Conservation (phyloP, 768 basidiomycete genomes). For the Macrocybe gigantea region DNA sequence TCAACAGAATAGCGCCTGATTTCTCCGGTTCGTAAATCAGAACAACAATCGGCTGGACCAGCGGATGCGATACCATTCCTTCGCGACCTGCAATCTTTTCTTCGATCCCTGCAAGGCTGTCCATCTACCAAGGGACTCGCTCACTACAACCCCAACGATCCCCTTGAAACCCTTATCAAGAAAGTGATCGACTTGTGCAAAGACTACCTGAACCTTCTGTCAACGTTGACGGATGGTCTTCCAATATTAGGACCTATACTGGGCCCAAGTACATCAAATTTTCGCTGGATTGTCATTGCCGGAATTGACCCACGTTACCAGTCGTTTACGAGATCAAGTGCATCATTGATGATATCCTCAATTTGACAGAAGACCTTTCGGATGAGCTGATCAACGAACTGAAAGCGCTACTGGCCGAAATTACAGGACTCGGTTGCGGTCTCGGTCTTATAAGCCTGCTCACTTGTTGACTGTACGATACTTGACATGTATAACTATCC, state of each 20-base stretch:
- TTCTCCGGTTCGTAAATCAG: neutral
- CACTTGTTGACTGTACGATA: no score
- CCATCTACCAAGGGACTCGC: slow-evolving; percentile 43
- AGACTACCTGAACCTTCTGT: slow-evolving; percentile 27
- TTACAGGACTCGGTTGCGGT: no score
- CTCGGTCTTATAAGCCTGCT: no score
- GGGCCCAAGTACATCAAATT: slow-evolving; percentile 43
- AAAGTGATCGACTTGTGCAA: slow-evolving; percentile 44
- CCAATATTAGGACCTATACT: slow-evolving; percentile 45
- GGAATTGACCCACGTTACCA: slow-evolving; percentile 15
- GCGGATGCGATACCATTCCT: neutral
- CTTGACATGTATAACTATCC: no score
- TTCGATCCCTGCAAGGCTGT: slow-evolving; percentile 25
- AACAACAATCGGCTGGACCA: neutral
- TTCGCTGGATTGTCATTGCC: neutral
- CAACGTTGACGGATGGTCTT: slow-evolving; percentile 26
- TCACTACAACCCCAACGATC: slow-evolving; percentile 39
- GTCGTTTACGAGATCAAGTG: slow-evolving; percentile 62
- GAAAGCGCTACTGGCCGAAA: neutral
- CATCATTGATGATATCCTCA: slow-evolving; percentile 42
- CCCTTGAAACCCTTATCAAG: slow-evolving; percentile 45
- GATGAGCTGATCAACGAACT: slow-evolving; percentile 42
- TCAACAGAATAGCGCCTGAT: neutral
- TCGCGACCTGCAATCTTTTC: slow-evolving; percentile 15
- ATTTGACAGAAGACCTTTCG: slow-evolving; percentile 40